phyloP scores from a whole-genome alignment of 2,329 filamentous ascomycete species.

The Fusarium phyllophilum region DNA sequence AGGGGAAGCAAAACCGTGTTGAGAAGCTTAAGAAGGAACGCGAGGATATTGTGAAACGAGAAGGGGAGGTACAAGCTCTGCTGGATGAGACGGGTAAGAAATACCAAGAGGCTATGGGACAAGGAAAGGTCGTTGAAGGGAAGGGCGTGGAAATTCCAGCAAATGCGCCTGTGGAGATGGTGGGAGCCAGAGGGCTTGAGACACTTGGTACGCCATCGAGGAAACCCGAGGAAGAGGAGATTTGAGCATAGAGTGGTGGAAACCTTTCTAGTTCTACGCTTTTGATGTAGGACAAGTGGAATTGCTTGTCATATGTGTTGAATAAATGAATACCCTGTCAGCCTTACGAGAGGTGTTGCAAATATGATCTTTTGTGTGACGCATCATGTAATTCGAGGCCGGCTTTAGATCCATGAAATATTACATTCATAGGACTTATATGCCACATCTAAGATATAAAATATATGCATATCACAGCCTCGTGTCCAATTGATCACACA shows the following conservation, averaged over 20 bases:
- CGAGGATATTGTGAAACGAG: constrained; percentile 71
- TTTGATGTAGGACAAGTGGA: neutral
- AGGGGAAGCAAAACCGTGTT: constrained; percentile 69
- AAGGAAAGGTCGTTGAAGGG: constrained; percentile 39
- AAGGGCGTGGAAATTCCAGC: constrained; percentile 30
- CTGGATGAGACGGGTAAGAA: constrained; percentile 82
- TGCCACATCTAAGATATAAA: neutral
- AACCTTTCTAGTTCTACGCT: neutral
- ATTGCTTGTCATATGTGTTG: neutral
- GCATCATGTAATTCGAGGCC: fast-evolving
- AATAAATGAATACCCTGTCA: neutral
- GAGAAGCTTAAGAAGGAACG: constrained; percentile 76
- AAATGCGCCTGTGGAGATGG: constrained; percentile 36
- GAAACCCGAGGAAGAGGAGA: constrained; percentile 38
- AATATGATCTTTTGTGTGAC: neutral
- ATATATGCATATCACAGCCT: neutral
- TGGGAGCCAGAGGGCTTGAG: constrained; percentile 50
- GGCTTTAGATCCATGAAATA: neutral
- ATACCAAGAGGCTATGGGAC: constrained; percentile 58
- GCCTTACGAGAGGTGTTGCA: neutral
- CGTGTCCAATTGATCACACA: neutral
- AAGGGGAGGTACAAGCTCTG: constrained; percentile 82
- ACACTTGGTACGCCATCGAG: constrained; percentile 47
- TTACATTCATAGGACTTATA: fast-evolving
- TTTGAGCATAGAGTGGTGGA: neutral